Evolutionary conservation across 2,329 filamentous ascomycete species (phyloP).

Genomic region (Chrysoporthe cubensis): DNA sequence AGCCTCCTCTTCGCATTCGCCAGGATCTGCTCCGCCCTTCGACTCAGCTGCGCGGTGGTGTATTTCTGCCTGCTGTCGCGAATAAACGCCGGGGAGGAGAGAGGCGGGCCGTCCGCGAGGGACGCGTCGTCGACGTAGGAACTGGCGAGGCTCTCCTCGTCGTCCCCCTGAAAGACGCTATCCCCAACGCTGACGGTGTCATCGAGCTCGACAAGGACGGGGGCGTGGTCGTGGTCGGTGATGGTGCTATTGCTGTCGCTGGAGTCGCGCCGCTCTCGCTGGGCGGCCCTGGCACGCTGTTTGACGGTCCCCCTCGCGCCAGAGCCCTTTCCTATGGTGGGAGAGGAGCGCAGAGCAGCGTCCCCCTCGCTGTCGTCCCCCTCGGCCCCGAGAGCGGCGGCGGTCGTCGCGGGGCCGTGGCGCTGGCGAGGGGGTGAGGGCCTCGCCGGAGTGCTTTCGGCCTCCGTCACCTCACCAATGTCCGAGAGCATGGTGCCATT

Average conservation of each 20-base stretch:
- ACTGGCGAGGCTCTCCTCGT: slow-evolving; percentile 67
- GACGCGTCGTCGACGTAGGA: slow-evolving; percentile 54
- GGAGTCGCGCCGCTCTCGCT: slow-evolving; percentile 57
- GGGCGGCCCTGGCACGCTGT: slow-evolving; percentile 46
- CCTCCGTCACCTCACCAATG: slow-evolving; percentile 31
- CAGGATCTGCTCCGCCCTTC: slow-evolving; percentile 85
- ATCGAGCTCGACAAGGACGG: slow-evolving; percentile 64
- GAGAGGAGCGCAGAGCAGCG: slow-evolving; percentile 47
- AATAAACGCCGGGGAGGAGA: slow-evolving; percentile 28
- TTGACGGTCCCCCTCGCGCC: slow-evolving; percentile 44
- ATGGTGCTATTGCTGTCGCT: slow-evolving; percentile 66
- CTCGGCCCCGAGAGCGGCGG: slow-evolving; percentile 35
- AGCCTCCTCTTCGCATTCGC: slow-evolving; percentile 90
- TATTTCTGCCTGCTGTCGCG: slow-evolving; percentile 59
- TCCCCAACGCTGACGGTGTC: slow-evolving; percentile 66
- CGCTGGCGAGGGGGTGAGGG: slow-evolving; percentile 40
- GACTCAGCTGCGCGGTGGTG: slow-evolving; percentile 76
- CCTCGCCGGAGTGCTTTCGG: slow-evolving; percentile 38
- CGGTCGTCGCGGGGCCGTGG: slow-evolving; percentile 24
- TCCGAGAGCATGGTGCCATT: slow-evolving; percentile 69
- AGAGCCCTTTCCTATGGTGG: slow-evolving; percentile 43
- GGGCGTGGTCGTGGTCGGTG: slow-evolving; percentile 51
- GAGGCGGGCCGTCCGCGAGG: slow-evolving; percentile 11
- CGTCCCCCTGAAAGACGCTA: slow-evolving; percentile 68
- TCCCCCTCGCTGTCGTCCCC: slow-evolving; percentile 38